These are phyloP conservation scores for Arachis hypogaea DNA, from an alignment of 306 rosid genomes.

Conservation along the genomic window DNA sequence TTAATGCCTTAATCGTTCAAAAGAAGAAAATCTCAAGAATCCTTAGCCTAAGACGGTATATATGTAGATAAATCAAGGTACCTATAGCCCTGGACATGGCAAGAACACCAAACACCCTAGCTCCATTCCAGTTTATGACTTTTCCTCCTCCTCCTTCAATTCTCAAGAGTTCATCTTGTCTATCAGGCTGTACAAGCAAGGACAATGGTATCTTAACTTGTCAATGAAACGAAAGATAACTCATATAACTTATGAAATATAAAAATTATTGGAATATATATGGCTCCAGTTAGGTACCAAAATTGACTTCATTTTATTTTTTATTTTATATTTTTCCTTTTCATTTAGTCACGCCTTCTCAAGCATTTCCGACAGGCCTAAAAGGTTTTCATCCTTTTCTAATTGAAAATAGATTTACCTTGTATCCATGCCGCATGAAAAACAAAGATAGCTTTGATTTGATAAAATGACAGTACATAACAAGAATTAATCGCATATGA, in stretches of 20 bases:
- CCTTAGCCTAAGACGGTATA: constrained; percentile 29
- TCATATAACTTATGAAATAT: neutral
- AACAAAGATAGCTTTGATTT: constrained; percentile 12
- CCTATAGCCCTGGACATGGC: constrained; percentile 98
- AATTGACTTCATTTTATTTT: neutral
- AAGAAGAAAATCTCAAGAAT: constrained; percentile 12
- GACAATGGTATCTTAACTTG: constrained; percentile 42
- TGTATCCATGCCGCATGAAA: neutral
- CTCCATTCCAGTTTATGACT: constrained; percentile 98
- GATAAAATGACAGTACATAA: neutral
- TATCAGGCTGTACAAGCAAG: constrained; percentile 78
- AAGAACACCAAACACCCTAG: constrained; percentile 76
- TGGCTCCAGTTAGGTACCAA: constrained; percentile 13
- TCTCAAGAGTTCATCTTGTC: constrained; percentile 78
- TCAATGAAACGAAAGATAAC: constrained; percentile 12
- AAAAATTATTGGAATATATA: neutral
- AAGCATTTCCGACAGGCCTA: neutral
- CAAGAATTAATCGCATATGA: constrained; percentile 11
- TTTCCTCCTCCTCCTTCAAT: constrained; percentile 77
- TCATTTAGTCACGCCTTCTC: constrained; percentile 9
- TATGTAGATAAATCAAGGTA: constrained; percentile 56
- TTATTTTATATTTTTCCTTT: neutral
- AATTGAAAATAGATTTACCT: neutral
- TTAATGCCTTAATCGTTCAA: constrained; percentile 22
- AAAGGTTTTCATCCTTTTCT: constrained; percentile 19